phyloP scores from a whole-genome alignment of 2,329 filamentous ascomycete species.

The Elsinoe batatas region DNA sequence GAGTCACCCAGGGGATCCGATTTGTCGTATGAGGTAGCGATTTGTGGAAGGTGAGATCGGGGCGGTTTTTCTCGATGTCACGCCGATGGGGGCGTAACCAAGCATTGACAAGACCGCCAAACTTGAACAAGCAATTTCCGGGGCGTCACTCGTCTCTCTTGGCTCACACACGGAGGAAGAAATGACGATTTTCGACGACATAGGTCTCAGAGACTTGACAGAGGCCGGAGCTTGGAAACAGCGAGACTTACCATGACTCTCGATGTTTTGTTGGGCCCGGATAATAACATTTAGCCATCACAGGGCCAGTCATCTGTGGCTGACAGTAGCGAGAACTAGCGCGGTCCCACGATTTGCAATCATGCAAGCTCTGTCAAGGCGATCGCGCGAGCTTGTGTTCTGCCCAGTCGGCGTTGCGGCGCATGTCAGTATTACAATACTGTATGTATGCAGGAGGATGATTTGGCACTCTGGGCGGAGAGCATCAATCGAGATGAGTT shows the following conservation, averaged over 20 bases:
- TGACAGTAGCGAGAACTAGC: conserved; percentile 6
- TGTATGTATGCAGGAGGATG: background rate
- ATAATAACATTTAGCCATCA: background rate
- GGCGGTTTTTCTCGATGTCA: background rate
- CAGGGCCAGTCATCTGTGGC: background rate
- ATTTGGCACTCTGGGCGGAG: background rate
- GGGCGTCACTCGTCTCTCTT: conserved; percentile 3
- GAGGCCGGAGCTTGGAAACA: background rate
- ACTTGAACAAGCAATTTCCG: conserved; percentile 3
- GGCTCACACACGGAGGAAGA: background rate
- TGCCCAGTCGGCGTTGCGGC: background rate
- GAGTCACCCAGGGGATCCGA: background rate
- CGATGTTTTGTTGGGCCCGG: background rate
- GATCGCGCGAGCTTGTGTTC: background rate
- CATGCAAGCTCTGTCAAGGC: conserved; percentile 1
- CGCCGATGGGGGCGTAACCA: conserved; percentile 8
- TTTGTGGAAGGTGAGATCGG: background rate
- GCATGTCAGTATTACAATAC: background rate
- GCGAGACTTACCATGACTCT: background rate
- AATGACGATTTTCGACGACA: background rate
- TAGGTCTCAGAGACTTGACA: background rate
- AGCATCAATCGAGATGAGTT: background rate
- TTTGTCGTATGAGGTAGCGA: conserved; percentile 1
- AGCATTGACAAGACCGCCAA: conserved; percentile 9
- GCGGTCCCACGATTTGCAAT: conserved; percentile 3